These are phyloP conservation scores for Citrullus amarus DNA, from an alignment of 306 rosid genomes.

Conservation along the genomic window DNA sequence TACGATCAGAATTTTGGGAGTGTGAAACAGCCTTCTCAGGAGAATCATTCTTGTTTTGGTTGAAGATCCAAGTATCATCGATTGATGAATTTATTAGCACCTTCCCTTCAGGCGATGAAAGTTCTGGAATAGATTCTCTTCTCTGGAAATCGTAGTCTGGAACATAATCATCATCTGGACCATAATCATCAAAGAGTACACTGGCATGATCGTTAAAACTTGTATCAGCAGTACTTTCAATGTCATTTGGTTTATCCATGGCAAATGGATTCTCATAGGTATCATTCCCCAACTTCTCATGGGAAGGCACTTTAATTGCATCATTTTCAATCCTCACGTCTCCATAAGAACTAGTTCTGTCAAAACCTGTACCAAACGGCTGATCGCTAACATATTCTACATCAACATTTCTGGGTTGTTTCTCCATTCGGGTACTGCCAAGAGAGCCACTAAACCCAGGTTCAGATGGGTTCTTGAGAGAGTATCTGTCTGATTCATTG, in stretches of 20 bases:
- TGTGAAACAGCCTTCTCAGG: constrained; percentile 23
- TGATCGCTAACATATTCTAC: constrained; percentile 25
- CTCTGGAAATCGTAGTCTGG: constrained; percentile 22
- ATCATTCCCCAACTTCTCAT: constrained; percentile 18
- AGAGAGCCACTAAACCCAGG: constrained; percentile 20
- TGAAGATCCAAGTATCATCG: constrained; percentile 31
- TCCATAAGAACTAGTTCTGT: constrained; percentile 26
- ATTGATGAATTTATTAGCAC: constrained; percentile 25
- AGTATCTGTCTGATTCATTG: constrained; percentile 23
- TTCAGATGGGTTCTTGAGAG: constrained; percentile 29
- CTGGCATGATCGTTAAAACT: constrained; percentile 30
- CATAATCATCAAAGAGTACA: constrained; percentile 59
- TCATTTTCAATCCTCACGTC: constrained; percentile 26
- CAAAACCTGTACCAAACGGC: constrained; percentile 24
- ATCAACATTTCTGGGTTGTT: constrained; percentile 24
- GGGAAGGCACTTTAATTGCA: constrained; percentile 28
- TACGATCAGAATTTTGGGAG: constrained; percentile 18
- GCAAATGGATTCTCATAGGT: constrained; percentile 28
- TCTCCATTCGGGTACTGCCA: constrained; percentile 23
- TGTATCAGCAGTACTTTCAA: constrained; percentile 16
- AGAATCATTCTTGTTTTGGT: constrained; percentile 25
- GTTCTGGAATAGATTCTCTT: constrained; percentile 31
- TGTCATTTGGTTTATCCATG: constrained; percentile 26
- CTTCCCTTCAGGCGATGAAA: constrained; percentile 28
- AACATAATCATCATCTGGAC: constrained; percentile 50